These are phyloP conservation scores for Paracoccidioides lutzii DNA, from an alignment of 2,329 filamentous ascomycete genomes.

Conservation along the genomic window DNA sequence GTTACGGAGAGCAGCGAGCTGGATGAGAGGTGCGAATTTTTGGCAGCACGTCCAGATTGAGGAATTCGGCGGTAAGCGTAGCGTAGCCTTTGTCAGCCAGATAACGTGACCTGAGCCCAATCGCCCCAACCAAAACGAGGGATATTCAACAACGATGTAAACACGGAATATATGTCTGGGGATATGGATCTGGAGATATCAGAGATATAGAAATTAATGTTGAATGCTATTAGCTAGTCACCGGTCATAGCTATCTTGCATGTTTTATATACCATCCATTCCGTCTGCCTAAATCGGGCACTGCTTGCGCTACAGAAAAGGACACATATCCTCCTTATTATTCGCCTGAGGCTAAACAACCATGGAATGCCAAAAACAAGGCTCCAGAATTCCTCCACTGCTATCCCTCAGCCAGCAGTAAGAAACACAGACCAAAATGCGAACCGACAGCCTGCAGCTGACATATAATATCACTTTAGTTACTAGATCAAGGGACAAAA, in stretches of 20 bases:
- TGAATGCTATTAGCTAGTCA: not conserved
- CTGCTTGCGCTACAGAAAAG: not conserved
- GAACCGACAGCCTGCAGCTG: too few relatives aligned
- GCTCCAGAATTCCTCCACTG: conserved; percentile 4
- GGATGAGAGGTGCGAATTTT: conserved; percentile 18
- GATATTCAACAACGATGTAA: too few relatives aligned
- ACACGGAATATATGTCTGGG: not conserved
- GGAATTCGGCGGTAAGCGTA: conserved; percentile 26
- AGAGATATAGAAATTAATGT: not conserved
- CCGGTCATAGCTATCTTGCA: too few relatives aligned
- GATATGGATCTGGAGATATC: not conserved
- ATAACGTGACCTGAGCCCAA: conserved; percentile 7
- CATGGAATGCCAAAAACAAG: not conserved
- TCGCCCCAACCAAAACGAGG: not conserved
- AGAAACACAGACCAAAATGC: too few relatives aligned
- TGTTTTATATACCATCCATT: not conserved
- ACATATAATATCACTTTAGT: too few relatives aligned
- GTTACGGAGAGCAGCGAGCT: conserved; percentile 6
- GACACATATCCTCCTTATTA: not conserved
- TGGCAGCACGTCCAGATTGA: conserved; percentile 23
- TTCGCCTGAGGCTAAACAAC: not conserved
- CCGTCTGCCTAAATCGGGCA: conserved; percentile 1
- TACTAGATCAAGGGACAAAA: too few relatives aligned
- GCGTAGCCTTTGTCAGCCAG: conserved; percentile 16
- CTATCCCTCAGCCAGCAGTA: too few relatives aligned